Percentiles rank a stretch among this genome's conserved stretches.
Conservation (phyloP, 768 basidiomycete genomes). For the Lentinula lateritia region DNA sequence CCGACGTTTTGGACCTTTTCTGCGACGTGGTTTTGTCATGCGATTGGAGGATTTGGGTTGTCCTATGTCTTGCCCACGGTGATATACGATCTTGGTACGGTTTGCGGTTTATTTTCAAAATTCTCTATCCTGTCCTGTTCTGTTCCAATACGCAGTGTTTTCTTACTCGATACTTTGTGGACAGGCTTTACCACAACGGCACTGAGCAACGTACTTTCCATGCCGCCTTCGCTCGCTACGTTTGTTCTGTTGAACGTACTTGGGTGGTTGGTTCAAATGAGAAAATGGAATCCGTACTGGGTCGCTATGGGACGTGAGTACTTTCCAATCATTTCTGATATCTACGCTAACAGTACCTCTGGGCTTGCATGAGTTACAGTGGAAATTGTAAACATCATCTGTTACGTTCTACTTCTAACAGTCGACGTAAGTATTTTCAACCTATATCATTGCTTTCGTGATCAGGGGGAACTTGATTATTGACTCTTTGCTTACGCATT, state of each 20-base stretch:
- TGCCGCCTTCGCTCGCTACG: conserved; percentile 16
- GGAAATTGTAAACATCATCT: conserved; percentile 15
- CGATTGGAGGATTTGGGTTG: conserved; percentile 16
- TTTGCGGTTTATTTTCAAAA: neutral
- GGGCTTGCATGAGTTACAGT: neutral
- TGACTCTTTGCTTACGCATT: neutral
- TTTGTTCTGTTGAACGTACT: conserved; percentile 13
- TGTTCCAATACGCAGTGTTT: neutral
- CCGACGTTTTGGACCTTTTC: conserved; percentile 16
- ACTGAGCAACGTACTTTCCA: conserved; percentile 17
- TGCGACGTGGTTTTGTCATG: conserved; percentile 15
- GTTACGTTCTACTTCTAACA: conserved; percentile 13
- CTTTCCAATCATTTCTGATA: neutral
- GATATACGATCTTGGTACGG: conserved; percentile 16
- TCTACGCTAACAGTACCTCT: neutral
- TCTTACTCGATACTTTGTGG: neutral
- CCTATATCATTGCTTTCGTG: neutral
- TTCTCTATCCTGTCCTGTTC: neutral
- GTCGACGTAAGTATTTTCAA: conserved; percentile 9
- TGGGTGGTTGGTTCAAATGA: conserved; percentile 13
- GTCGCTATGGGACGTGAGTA: conserved; percentile 10
- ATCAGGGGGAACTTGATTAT: no score
- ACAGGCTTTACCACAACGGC: conserved; percentile 16
- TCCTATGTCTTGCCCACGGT: conserved; percentile 16
- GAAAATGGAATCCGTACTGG: conserved; percentile 14